These are phyloP conservation scores for Aspergillus fumigatus DNA, from an alignment of 2,329 filamentous ascomycete genomes.

Conservation along the genomic window DNA sequence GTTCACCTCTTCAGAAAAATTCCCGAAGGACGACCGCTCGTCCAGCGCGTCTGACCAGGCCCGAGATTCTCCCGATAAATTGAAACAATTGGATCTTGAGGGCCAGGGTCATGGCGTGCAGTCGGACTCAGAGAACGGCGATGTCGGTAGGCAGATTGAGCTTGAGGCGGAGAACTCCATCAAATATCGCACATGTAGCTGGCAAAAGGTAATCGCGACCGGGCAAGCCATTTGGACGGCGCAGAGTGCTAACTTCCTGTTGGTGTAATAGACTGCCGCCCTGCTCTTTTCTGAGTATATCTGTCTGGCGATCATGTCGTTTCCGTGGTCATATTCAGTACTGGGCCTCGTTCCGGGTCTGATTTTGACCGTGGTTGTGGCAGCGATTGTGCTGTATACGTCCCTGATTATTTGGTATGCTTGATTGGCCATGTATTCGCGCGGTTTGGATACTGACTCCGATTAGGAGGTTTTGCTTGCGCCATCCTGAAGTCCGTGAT, in stretches of 20 bases:
- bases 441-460: constrained; percentile 16
- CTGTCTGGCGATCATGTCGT: constrained; percentile 89
- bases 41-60: constrained; percentile 20
- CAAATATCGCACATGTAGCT: constrained; percentile 88
- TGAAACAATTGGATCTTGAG: constrained; percentile 29
- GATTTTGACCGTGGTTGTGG: constrained; percentile 75
- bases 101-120: constrained; percentile 21
- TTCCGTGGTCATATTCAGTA: constrained; percentile 86
- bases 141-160: constrained; percentile 65
- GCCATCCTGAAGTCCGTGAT: constrained; percentile 86
- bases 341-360: constrained; percentile 82
- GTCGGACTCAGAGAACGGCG: constrained; percentile 40
- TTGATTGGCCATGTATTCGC: not conserved
- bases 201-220: constrained; percentile 65
- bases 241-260: not conserved
- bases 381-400: constrained; percentile 77
- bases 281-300: constrained; percentile 95
- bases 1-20: constrained; percentile 19
- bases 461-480: constrained; percentile 79
- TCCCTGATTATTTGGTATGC: constrained; percentile 60
- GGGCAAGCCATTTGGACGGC: not conserved
- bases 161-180: constrained; percentile 74
- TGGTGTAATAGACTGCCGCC: constrained; percentile 64
- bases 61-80: constrained; percentile 19
- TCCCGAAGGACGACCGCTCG: constrained; percentile 14